Evolutionary conservation across 768 basidiomycete species (phyloP).

Genomic region (Asterophora parasitica): DNA sequence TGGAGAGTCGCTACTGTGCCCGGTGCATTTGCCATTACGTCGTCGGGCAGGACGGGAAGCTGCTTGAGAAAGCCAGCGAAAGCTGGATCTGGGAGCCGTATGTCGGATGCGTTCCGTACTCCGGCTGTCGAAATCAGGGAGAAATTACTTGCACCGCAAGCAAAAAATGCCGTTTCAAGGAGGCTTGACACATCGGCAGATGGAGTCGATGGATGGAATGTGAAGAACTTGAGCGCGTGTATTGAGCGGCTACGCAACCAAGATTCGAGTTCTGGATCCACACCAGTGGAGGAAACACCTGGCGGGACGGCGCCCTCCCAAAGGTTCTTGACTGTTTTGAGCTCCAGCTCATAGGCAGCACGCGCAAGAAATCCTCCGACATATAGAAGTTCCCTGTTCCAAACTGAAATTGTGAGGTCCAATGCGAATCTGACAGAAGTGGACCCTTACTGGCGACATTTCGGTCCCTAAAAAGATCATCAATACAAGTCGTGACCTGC

Average conservation of each 20-base stretch:
- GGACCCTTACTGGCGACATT: constrained; percentile 62
- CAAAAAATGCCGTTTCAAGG: constrained; percentile 78
- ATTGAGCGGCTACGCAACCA: constrained; percentile 59
- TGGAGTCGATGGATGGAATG: constrained; percentile 85
- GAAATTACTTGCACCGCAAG: constrained; percentile 50
- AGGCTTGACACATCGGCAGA: constrained; percentile 68
- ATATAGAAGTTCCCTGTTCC: constrained; percentile 88
- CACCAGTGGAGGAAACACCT: constrained; percentile 20
- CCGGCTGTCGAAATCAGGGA: constrained; percentile 76
- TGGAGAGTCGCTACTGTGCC: constrained; percentile 59
- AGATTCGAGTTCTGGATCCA: constrained; percentile 38
- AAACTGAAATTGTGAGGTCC: constrained; percentile 40
- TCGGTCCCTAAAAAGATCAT: constrained; percentile 51
- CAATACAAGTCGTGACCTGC: constrained; percentile 3
- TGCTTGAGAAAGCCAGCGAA: constrained; percentile 74
- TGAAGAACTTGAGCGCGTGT: constrained; percentile 86
- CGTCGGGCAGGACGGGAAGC: constrained; percentile 67
- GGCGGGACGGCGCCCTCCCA: constrained; percentile 51
- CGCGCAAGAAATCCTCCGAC: constrained; percentile 82
- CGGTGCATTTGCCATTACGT: constrained; percentile 51
- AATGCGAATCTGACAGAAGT: background rate
- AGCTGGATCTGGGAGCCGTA: constrained; percentile 69
- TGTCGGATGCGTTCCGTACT: constrained; percentile 55
- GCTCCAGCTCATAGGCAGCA: constrained; percentile 79
- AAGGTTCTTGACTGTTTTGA: constrained; percentile 50